Evolutionary conservation across 1,284 basidiomycete species (phyloP).

Genomic region (Schizophyllum amplum): DNA sequence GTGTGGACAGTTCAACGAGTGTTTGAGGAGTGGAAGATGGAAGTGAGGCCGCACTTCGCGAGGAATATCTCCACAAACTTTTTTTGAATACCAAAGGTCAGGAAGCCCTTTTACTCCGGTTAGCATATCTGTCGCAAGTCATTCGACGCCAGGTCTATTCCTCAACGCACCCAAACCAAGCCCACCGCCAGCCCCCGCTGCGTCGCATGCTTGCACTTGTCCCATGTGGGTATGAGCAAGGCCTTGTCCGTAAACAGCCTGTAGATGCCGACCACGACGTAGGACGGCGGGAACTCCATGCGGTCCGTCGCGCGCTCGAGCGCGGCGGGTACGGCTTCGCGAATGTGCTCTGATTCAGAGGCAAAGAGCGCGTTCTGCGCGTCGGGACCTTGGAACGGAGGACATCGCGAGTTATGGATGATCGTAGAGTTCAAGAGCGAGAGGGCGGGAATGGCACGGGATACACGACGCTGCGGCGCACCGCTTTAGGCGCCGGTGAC

Average conservation of each 20-base stretch:
- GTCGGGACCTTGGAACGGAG: slow-evolving; percentile 17
- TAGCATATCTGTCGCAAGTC: not conserved
- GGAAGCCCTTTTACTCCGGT: slow-evolving; percentile 33
- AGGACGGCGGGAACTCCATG: slow-evolving; percentile 65
- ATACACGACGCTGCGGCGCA: not conserved
- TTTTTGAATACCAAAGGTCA: slow-evolving; percentile 59
- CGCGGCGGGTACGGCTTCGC: slow-evolving; percentile 31
- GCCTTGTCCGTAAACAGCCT: slow-evolving; percentile 57
- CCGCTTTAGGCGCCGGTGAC: not conserved
- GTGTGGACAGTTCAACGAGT: slow-evolving; percentile 4
- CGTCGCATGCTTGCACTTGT: slow-evolving; percentile 66
- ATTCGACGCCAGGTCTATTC: slow-evolving; percentile 3
- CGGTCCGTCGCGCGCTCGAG: slow-evolving; percentile 47
- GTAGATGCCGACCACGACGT: slow-evolving; percentile 69
- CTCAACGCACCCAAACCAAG: slow-evolving; percentile 54
- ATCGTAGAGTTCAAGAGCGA: not conserved
- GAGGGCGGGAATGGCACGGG: no score
- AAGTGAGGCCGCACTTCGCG: slow-evolving; percentile 39
- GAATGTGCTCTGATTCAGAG: slow-evolving; percentile 4
- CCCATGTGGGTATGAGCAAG: slow-evolving; percentile 64
- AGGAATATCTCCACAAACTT: slow-evolving; percentile 56
- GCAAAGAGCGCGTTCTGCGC: slow-evolving; percentile 22
- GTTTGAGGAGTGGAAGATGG: slow-evolving; percentile 12
- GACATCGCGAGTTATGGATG: slow-evolving; percentile 4
- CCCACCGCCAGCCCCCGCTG: slow-evolving; percentile 55